These are phyloP conservation scores for Curvularia verruculosa DNA, from an alignment of 2,329 filamentous ascomycete genomes.

Conservation along the genomic window DNA sequence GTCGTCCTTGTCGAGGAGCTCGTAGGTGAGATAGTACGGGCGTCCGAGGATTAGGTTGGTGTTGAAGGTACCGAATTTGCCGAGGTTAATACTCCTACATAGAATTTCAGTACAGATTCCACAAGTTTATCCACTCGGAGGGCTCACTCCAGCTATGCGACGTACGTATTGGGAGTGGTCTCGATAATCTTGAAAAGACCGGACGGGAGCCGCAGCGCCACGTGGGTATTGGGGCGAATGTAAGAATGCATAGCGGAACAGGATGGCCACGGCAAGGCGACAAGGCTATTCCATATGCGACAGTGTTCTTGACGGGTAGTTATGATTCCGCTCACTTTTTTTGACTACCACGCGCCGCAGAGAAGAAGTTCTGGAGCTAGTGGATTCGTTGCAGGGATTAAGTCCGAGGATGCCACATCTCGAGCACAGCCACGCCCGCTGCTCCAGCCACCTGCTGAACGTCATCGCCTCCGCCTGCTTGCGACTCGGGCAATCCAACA, in stretches of 20 bases:
- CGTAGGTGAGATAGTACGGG: slow-evolving; percentile 89
- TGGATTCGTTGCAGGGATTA: slow-evolving; percentile 13
- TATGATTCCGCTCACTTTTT: slow-evolving; percentile 1
- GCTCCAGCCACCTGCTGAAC: slow-evolving; percentile 13
- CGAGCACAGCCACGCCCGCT: not conserved
- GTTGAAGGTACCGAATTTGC: slow-evolving; percentile 91
- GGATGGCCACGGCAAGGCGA: slow-evolving; percentile 6
- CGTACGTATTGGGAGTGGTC: slow-evolving; percentile 69
- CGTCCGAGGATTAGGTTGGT: slow-evolving; percentile 89
- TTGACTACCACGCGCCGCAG: slow-evolving; percentile 1
- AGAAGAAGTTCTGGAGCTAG: slow-evolving; percentile 10
- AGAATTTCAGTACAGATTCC: slow-evolving; percentile 9
- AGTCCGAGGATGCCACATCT: not conserved
- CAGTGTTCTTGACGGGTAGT: not conserved
- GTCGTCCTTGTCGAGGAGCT: slow-evolving; percentile 73
- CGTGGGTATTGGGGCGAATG: slow-evolving; percentile 58
- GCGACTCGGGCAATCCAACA: slow-evolving; percentile 5
- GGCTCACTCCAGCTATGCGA: slow-evolving; percentile 49
- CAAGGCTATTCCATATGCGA: slow-evolving; percentile 19
- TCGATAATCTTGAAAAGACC: slow-evolving; percentile 64
- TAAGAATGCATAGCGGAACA: slow-evolving; percentile 50
- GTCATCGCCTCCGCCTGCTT: slow-evolving; percentile 22
- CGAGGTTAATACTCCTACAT: slow-evolving; percentile 78
- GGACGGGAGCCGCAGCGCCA: slow-evolving; percentile 64
- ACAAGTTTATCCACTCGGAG: slow-evolving; percentile 11